These are phyloP conservation scores for Coffea humblotiana DNA, from an alignment of 305 asterid genomes.

Conservation along the genomic window DNA sequence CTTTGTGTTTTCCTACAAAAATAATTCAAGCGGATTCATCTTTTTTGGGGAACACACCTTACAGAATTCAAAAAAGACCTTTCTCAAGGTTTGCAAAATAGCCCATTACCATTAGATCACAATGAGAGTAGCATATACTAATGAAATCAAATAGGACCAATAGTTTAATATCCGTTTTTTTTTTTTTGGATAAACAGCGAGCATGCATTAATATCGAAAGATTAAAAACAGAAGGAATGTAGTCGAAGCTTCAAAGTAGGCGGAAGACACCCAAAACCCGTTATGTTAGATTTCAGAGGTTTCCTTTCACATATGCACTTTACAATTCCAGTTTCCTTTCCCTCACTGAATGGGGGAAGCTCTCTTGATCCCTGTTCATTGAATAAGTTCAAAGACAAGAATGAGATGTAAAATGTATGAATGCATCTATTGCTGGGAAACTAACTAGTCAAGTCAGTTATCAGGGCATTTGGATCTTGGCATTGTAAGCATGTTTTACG, in stretches of 20 bases:
- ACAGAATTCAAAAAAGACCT: slow-evolving; percentile 14
- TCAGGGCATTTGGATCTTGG: neutral
- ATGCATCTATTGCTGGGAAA: neutral
- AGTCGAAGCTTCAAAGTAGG: slow-evolving; percentile 31
- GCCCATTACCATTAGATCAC: slow-evolving; percentile 40
- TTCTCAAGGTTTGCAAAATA: slow-evolving; percentile 20
- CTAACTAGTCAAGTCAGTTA: neutral
- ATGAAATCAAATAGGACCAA: slow-evolving; percentile 19
- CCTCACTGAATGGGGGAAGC: neutral
- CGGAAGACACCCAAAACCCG: slow-evolving; percentile 11
- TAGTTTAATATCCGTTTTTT: too few species aligned
- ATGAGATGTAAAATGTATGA: neutral
- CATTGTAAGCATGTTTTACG: slow-evolving; percentile 4
- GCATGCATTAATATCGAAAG: too few species aligned
- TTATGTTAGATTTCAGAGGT: neutral
- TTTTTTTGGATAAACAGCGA: too few species aligned
- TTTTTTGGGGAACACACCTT: slow-evolving; percentile 35
- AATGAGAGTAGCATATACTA: slow-evolving; percentile 40
- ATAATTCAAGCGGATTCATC: slow-evolving; percentile 30
- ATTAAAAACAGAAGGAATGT: slow-evolving; percentile 12
- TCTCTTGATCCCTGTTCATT: slow-evolving; percentile 2
- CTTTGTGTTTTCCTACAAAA: slow-evolving; percentile 39
- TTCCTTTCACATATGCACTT: slow-evolving; percentile 22
- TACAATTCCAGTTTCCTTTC: slow-evolving; percentile 7
- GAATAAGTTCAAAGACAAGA: neutral